Conservation (phyloP, 495 filamentous ascomycete genomes). For the Aspergillus coremiiformis region DNA sequence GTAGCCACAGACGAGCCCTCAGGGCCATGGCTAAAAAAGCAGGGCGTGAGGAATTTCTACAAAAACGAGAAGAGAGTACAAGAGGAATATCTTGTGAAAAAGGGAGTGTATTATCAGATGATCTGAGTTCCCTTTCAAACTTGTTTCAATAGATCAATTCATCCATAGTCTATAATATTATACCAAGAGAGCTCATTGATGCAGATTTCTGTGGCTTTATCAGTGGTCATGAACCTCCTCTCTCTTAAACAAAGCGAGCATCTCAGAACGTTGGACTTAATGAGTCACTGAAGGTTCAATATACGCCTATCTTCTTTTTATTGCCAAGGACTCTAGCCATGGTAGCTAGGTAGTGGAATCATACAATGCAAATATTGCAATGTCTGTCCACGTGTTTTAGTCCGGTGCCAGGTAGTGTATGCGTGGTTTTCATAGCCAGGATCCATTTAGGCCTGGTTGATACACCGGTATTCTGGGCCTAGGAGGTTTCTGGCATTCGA, state of each 20-base stretch:
- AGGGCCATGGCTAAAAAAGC: conserved; percentile 27
- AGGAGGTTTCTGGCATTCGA: neutral
- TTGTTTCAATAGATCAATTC: neutral
- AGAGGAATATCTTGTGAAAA: neutral
- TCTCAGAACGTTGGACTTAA: neutral
- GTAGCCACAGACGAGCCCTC: conserved; percentile 47
- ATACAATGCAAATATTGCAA: no score
- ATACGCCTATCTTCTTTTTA: no score
- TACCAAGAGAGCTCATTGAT: neutral
- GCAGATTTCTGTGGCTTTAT: neutral
- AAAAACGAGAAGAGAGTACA: conserved; percentile 6
- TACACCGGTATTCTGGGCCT: no score
- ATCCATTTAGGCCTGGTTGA: no score
- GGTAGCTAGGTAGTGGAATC: no score
- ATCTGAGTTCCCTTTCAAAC: neutral
- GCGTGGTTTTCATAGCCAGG: no score
- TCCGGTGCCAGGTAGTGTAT: no score
- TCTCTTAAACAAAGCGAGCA: neutral
- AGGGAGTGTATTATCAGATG: neutral
- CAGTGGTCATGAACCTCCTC: neutral
- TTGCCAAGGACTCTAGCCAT: no score
- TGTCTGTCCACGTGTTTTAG: no score
- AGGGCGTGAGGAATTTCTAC: conserved; percentile 24
- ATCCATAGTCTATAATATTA: neutral
- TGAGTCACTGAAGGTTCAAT: neutral